Percentiles rank a stretch among this genome's conserved stretches.
Evolutionary conservation across 129 eudicot genomes (phyloP).

Genomic region (Flaveria brownii): DNA sequence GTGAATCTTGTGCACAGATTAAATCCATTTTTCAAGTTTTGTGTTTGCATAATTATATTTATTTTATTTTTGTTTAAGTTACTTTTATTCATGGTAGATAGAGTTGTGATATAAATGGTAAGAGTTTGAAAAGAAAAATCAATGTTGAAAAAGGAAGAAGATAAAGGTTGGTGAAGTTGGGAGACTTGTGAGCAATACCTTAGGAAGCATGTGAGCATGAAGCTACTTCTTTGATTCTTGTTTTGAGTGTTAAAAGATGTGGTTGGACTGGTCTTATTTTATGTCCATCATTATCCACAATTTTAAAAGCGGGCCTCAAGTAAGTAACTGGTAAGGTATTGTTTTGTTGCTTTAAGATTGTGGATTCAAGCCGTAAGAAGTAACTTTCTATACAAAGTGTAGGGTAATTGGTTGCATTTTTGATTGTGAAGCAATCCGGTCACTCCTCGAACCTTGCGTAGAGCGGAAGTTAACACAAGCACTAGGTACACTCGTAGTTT

Average conservation of each 20-base stretch:
- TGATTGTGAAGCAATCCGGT: too few relatives aligned
- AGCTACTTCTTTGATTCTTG: constrained; percentile 19
- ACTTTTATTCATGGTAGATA: neutral
- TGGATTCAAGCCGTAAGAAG: too few relatives aligned
- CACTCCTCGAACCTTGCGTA: too few relatives aligned
- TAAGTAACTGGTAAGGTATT: too few relatives aligned
- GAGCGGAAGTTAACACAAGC: too few relatives aligned
- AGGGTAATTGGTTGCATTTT: too few relatives aligned
- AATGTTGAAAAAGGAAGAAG: constrained; percentile 20
- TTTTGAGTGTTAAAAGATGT: neutral
- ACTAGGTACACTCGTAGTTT: too few relatives aligned
- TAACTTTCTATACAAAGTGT: too few relatives aligned
- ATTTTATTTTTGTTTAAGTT: too few relatives aligned
- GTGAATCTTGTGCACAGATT: neutral
- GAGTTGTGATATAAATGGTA: neutral
- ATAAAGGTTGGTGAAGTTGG: constrained; percentile 29
- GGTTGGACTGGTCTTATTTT: neutral
- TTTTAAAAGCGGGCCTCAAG: too few relatives aligned
- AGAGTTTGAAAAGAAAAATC: neutral
- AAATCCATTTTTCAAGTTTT: neutral
- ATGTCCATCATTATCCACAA: neutral
- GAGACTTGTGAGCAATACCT: constrained; percentile 33
- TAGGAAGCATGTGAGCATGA: constrained; percentile 35
- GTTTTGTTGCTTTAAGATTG: too few relatives aligned
- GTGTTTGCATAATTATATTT: neutral